These are phyloP conservation scores for Fusarium temperatum DNA, from an alignment of 2,329 filamentous ascomycete species.

Conservation along the genomic window DNA sequence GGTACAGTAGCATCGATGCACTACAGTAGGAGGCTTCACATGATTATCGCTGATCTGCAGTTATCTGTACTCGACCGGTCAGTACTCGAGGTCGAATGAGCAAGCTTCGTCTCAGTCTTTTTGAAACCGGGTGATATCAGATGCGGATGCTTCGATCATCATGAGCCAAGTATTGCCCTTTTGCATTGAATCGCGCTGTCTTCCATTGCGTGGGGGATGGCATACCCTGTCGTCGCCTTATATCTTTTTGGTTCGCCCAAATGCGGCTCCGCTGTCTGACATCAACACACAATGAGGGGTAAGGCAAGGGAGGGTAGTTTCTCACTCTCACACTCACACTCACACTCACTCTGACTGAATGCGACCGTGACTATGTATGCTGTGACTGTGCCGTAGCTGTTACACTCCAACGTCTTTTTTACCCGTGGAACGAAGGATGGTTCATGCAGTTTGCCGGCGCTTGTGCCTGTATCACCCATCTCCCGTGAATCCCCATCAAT, in stretches of 20 bases:
- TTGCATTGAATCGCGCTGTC: neutral
- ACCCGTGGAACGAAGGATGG: neutral
- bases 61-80: neutral
- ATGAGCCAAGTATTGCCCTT: neutral
- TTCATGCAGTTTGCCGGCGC: neutral
- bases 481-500: neutral
- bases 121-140: conserved; percentile 1
- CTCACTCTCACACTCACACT: neutral
- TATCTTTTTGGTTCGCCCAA: conserved; percentile 9
- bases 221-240: neutral
- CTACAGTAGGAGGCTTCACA: neutral
- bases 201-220: neutral
- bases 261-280: conserved; percentile 2
- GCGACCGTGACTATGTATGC: neutral
- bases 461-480: conserved; percentile 1
- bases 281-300: neutral
- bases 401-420: neutral
- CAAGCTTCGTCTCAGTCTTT: neutral
- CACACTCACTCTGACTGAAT: neutral
- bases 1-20: neutral
- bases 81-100: neutral
- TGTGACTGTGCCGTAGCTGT: neutral
- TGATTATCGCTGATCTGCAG: neutral
- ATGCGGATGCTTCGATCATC: neutral
- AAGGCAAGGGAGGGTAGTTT: neutral